Evolutionary conservation across 2,329 filamentous ascomycete species (phyloP), one percentile per base, ranked within the genome.

Genomic region (Beauveria rudraprayagi): DNA sequence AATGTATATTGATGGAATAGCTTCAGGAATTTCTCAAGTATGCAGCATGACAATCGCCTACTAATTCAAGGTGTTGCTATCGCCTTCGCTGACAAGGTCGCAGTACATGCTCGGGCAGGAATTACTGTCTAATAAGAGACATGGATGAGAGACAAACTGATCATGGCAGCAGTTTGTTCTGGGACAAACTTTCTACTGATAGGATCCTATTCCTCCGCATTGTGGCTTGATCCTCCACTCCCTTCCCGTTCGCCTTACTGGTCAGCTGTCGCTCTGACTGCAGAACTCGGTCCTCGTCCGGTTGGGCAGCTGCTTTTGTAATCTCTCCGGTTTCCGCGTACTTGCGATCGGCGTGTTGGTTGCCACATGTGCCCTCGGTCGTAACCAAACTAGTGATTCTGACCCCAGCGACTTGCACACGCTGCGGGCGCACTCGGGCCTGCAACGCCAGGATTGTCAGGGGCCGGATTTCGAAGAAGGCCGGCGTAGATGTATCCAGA

Each of bases 361-460:
- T 60, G 46, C 73, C 73, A 62, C 72, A 76, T 5, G 60, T 70
- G 17, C 74, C 74, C 62, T 75, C 71, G 2, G 67, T 70, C 26
- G 67, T 71, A 50, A 28, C 26, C 1, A 28, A 34, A 34, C 11
- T 68, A 76, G 22, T 66, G 61, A 8, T 22, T 44, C 61, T 68
- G 67, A 17, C 72, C 72, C 3, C 11, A 11, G 62, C 57, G 37
- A 71, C 73, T 40, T 71, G 64, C 72, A 75, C 41, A 66, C 73
- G 14, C 71, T 70, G 8, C 51, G 56, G 19, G 66, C 64, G 62
- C 72, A 75, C 61, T 73, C 71, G 14, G 64, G 66, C 14, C 71
- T 72, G 48, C n/a, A 47, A 22, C 19, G 34, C 44, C 28, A 26
- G 57, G 11, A 34, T 34, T 34, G 30, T 34, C 30, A 34, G 30